Conservation (phyloP, 2,329 filamentous ascomycete species). For the Elsinoe australis region DNA sequence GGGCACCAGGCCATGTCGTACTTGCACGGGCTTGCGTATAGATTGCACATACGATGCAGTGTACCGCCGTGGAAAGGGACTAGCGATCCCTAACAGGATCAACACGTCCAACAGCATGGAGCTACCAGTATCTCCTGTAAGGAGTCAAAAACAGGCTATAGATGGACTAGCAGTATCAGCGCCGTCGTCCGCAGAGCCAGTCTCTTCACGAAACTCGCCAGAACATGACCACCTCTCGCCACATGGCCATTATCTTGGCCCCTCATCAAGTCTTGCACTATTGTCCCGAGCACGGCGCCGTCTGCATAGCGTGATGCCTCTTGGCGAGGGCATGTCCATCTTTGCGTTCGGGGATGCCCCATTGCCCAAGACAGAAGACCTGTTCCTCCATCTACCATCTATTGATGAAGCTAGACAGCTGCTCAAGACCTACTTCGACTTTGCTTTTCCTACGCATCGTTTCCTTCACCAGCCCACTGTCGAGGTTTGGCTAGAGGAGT, state of each 20-base stretch:
- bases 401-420: not conserved
- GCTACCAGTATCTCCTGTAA: no score
- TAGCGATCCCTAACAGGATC: not conserved
- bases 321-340: slow-evolving; percentile 1
- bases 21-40: slow-evolving; percentile 1
- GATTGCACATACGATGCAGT: slow-evolving; percentile 4
- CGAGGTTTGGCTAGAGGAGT: slow-evolving; percentile 1
- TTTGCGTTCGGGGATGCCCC: slow-evolving; percentile 14
- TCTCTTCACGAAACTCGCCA: not conserved
- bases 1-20: not conserved
- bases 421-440: slow-evolving; percentile 10
- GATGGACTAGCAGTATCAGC: no score
- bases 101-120: no score
- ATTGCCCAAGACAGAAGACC: not conserved
- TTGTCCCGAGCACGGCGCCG: slow-evolving; percentile 7
- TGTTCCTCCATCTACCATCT: not conserved
- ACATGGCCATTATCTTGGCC: slow-evolving; percentile 15
- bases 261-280: slow-evolving; percentile 12
- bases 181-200: no score
- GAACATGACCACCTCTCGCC: slow-evolving; percentile 7
- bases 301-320: not conserved
- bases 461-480: slow-evolving; percentile 12
- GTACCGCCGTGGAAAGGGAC: slow-evolving; percentile 11
- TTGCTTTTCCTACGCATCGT: slow-evolving; percentile 13
- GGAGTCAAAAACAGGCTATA: no score